Base-by-base conservation (phyloP, 2,329 filamentous ascomycete genomes). In the Pseudogymnoascus sp. region DNA sequence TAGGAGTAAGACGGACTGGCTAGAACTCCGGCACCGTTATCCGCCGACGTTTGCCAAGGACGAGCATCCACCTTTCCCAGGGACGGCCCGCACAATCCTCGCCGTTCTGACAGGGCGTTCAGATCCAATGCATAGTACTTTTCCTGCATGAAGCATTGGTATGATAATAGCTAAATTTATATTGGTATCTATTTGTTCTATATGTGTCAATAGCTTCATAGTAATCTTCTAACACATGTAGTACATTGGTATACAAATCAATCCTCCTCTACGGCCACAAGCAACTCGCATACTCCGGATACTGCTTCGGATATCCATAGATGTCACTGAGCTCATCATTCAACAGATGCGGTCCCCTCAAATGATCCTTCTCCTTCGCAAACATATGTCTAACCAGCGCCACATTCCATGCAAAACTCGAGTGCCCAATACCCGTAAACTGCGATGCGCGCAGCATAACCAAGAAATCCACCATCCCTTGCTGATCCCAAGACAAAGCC, bases 241-340 rank as follows among this genome's bases (percentile, higher is more conserved):
- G 8, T 35, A 35, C 32, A n/a, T 37, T 37, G 11, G 34, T 37
- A 37, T 14, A 37, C 3, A 37, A 37, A 37, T n/a, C 14, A 11
- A 4, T 5, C 12, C 32, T 11, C 32, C 6, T 58, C 35, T 58
- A 68, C 35, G 68, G 66, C 68, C 68, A 69, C 18, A 69, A 58
- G 61, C 65, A 66, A 62, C 64, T 47, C 9, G 63, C 64, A 64
- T 67, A 69, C 50, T 69, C 63, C 9, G 60, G 62, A 62, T 67
- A 64, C 4, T 41, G 39, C 39, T 62, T 64, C 12, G 61, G 38
- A 14, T 50, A 32, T 6, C 67, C 68, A 62, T 65, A 68, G 5
- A 68, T 61, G 28, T 65, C 60, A 58, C 67, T 70, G n/a, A 68
- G 62, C 32, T 68, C 65, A 64, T 70, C 68, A 14, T 39, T 65